A percentile compares a stretch with the other conserved stretches of the same genome.
These are phyloP conservation scores for Lathyrus oleraceus DNA, from an alignment of 306 rosid species.

Conservation along the genomic window DNA sequence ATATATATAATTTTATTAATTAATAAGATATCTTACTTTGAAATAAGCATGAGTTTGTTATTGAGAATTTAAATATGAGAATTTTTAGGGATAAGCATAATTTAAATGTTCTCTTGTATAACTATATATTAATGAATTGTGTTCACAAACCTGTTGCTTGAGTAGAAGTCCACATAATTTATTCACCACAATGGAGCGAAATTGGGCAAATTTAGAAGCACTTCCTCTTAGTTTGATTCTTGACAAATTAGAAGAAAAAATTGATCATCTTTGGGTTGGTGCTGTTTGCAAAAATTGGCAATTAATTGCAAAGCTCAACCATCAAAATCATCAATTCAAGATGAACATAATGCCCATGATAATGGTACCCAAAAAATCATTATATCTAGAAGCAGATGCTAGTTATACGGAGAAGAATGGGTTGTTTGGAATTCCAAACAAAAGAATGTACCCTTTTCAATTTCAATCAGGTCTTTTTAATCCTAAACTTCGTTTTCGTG, in stretches of 20 bases:
- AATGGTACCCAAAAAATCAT: neutral
- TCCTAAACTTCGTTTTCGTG: neutral
- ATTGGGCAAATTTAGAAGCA: neutral
- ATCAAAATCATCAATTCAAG: neutral
- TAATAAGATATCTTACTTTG: too few species aligned
- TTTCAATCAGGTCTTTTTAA: neutral
- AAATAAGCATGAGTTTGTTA: too few species aligned
- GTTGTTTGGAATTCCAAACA: neutral
- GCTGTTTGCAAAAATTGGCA: neutral
- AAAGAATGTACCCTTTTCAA: neutral
- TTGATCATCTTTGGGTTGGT: neutral
- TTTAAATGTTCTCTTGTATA: too few species aligned
- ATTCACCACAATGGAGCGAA: neutral
- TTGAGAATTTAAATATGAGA: neutral
- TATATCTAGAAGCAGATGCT: neutral
- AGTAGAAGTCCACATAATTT: neutral
- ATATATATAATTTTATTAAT: too few species aligned
- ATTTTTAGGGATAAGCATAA: too few species aligned
- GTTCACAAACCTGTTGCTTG: too few species aligned
- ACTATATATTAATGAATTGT: too few species aligned
- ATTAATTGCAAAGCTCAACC: neutral
- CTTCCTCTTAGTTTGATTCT: neutral
- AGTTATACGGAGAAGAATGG: neutral
- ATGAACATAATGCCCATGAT: neutral
- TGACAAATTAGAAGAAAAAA: neutral